These are phyloP conservation scores for Ballota nigra DNA, from an alignment of 257 asterid species.

Conservation along the genomic window DNA sequence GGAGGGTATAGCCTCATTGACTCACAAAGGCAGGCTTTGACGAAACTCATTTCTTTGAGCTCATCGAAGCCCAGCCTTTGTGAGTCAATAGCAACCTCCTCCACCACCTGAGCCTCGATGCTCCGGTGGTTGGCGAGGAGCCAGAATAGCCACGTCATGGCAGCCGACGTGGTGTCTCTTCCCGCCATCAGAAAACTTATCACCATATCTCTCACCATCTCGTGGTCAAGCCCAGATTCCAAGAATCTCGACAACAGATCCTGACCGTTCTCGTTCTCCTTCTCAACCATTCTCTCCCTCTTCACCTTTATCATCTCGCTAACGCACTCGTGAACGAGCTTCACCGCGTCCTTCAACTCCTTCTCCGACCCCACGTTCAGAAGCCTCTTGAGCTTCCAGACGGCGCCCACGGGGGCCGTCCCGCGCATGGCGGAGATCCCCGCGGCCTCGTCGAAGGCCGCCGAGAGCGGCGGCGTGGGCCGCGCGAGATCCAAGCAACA, in stretches of 20 bases:
- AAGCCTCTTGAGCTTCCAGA: constrained; percentile 57
- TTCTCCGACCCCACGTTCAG: constrained; percentile 57
- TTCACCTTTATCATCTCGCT: constrained; percentile 38
- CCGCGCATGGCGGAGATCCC: constrained; percentile 56
- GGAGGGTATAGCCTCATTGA: constrained; percentile 90
- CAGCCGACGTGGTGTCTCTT: constrained; percentile 64
- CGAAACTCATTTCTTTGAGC: constrained; percentile 44
- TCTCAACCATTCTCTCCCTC: constrained; percentile 3
- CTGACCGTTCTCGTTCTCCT: background rate
- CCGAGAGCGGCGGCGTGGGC: constrained; percentile 39
- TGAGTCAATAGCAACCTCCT: constrained; percentile 20
- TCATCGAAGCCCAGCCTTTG: constrained; percentile 28
- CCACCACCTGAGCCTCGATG: constrained; percentile 33
- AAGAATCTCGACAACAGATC: constrained; percentile 52
- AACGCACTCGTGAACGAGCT: constrained; percentile 32
- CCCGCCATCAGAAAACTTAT: constrained; percentile 58
- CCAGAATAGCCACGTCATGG: constrained; percentile 67
- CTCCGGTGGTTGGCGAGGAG: constrained; percentile 37
- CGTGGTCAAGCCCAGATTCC: constrained; percentile 37
- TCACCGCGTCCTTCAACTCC: constrained; percentile 40
- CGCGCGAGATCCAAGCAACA: constrained; percentile 34
- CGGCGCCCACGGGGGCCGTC: constrained; percentile 36
- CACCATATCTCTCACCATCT: constrained; percentile 45
- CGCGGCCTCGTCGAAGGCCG: constrained; percentile 61
- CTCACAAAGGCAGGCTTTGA: constrained; percentile 66